phyloP scores from a whole-genome alignment of 2,329 filamentous ascomycete species.

The Xylaria arbuscula region DNA sequence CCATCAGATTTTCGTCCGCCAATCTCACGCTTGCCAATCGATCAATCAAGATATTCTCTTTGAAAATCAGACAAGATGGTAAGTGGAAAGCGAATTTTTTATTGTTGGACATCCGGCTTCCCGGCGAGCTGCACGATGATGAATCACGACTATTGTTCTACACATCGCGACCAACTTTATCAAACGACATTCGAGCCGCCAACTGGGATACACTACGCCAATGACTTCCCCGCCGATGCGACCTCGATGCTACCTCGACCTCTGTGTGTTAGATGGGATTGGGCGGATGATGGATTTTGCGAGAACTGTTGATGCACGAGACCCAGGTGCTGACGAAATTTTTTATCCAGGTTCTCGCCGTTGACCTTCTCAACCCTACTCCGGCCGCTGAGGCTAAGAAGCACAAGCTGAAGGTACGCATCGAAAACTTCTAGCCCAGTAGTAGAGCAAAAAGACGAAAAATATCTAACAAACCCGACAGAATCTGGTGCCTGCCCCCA shows the following conservation, averaged over 20 bases:
- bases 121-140: constrained; percentile 29
- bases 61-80: constrained; percentile 75
- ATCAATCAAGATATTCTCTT: constrained; percentile 52
- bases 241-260: constrained; percentile 17
- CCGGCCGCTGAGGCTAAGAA: constrained; percentile 98
- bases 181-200: constrained; percentile 13
- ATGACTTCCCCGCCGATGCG: not conserved
- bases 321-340: constrained; percentile 60
- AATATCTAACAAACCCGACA: constrained; percentile 54
- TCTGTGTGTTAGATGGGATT: constrained; percentile 11
- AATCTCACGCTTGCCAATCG: constrained; percentile 60
- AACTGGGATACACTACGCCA: not conserved
- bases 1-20: constrained; percentile 64
- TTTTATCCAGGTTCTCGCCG: constrained; percentile 85
- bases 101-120: constrained; percentile 19
- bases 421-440: constrained; percentile 34
- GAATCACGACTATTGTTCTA: constrained; percentile 26
- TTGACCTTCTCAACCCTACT: constrained; percentile 99
- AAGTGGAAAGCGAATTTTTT: constrained; percentile 55
- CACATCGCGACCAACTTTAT: constrained; percentile 24
- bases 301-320: constrained; percentile 14
- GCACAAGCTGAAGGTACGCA: constrained; percentile 99
- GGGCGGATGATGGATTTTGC: constrained; percentile 16
- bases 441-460: constrained; percentile 23
- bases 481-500: constrained; percentile 94